A percentile compares a stretch with the other conserved stretches of the same genome.
Evolutionary conservation across 257 asterid genomes (phyloP).

Genomic region (Galeopsis tetrahit): DNA sequence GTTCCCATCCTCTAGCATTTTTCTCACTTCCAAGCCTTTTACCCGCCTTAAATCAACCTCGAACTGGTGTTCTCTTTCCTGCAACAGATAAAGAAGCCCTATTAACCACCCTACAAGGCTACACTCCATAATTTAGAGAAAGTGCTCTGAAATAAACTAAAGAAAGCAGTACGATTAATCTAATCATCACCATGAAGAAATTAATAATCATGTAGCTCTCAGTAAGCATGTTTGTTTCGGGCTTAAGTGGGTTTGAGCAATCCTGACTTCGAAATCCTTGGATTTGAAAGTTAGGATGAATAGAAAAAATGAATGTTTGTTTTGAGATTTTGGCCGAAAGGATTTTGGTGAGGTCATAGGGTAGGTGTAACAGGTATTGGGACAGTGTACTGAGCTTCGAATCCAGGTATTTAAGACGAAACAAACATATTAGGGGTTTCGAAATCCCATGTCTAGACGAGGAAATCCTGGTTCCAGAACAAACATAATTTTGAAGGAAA

Average conservation of each 20-base stretch:
- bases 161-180: slow-evolving; percentile 17
- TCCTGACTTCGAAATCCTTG: background rate
- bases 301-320: background rate
- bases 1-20: slow-evolving; percentile 95
- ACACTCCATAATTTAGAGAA: slow-evolving; percentile 16
- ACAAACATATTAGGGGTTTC: background rate
- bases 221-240: background rate
- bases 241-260: background rate
- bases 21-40: slow-evolving; percentile 91
- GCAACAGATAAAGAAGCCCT: slow-evolving; percentile 37
- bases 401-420: background rate
- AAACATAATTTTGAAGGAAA: background rate
- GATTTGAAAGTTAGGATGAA: background rate
- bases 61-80: slow-evolving; percentile 95
- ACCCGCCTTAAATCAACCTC: slow-evolving; percentile 85
- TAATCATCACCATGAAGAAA: slow-evolving; percentile 1
- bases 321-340: background rate
- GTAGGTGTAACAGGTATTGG: background rate
- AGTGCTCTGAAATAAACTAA: slow-evolving; percentile 20
- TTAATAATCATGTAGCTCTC: background rate
- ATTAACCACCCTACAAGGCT: slow-evolving; percentile 5
- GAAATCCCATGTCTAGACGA: background rate
- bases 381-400: background rate
- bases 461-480: background rate
- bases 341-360: background rate